Evolutionary conservation across 2,329 filamentous ascomycete genomes (phyloP).

Genomic region (Pseudocercospora eumusae): DNA sequence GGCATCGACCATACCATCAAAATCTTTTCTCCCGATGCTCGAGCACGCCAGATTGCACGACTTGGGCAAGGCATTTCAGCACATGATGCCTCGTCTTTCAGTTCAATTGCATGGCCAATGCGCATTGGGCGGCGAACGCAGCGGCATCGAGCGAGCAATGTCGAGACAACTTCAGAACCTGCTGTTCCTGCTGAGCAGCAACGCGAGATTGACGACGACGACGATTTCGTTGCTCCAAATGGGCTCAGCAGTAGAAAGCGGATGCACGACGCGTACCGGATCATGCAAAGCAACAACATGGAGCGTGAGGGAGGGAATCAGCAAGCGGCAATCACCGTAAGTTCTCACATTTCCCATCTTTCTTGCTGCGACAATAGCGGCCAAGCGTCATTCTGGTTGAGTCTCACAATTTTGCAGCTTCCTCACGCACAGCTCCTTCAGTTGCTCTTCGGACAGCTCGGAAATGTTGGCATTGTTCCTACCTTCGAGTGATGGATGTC

Average conservation of each 20-base stretch:
- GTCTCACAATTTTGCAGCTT: slow-evolving; percentile 26
- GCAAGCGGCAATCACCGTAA: slow-evolving; percentile 58
- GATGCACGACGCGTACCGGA: slow-evolving; percentile 62
- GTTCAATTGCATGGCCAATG: slow-evolving; percentile 41
- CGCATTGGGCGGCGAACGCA: slow-evolving; percentile 22
- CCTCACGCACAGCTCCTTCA: slow-evolving; percentile 34
- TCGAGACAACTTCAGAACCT: slow-evolving; percentile 30
- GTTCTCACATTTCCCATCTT: slow-evolving; percentile 19
- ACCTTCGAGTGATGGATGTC: slow-evolving; percentile 21
- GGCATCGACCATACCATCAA: slow-evolving; percentile 67
- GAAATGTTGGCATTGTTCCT: slow-evolving; percentile 27
- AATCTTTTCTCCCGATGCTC: slow-evolving; percentile 64
- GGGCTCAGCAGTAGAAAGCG: slow-evolving; percentile 60
- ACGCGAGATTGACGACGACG: slow-evolving; percentile 31
- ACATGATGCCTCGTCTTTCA: slow-evolving; percentile 46
- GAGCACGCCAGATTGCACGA: slow-evolving; percentile 59
- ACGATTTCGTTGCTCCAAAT: slow-evolving; percentile 43
- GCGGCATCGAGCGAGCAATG: slow-evolving; percentile 8
- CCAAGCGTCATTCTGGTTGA: neutral
- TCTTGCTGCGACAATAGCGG: neutral
- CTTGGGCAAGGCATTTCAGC: slow-evolving; percentile 60
- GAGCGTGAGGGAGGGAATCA: slow-evolving; percentile 59
- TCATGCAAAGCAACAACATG: slow-evolving; percentile 63
- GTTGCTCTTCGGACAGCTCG: slow-evolving; percentile 33
- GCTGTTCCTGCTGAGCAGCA: slow-evolving; percentile 22